phyloP scores from a whole-genome alignment of 2,329 filamentous ascomycete genomes.

The Aspergillus oerlinghausenensis region DNA sequence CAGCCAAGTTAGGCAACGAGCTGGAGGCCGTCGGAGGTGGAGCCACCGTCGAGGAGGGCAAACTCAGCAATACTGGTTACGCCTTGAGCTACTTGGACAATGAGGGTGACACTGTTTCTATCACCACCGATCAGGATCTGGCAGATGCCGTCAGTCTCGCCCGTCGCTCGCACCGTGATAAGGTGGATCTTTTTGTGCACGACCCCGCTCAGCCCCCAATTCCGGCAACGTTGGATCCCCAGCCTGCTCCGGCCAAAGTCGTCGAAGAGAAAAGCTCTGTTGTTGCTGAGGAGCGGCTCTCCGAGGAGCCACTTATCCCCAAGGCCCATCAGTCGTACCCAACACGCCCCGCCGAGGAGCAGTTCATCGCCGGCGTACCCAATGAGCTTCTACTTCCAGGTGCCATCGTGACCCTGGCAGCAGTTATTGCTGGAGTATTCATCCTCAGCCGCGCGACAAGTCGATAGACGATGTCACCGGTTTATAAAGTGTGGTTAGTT shows the following conservation, averaged over 20 bases:
- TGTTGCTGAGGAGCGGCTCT: conserved; percentile 51
- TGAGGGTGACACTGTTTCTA: conserved; percentile 92
- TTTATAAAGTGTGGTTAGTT: not conserved
- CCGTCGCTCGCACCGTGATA: conserved; percentile 71
- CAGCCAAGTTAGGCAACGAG: conserved; percentile 79
- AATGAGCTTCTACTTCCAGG: conserved; percentile 92
- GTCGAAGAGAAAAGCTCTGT: conserved; percentile 42
- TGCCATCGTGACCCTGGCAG: conserved; percentile 89
- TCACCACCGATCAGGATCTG: conserved; percentile 91
- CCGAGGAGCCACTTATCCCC: conserved; percentile 37
- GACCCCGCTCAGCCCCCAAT: conserved; percentile 85
- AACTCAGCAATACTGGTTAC: conserved; percentile 71
- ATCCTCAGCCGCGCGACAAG: conserved; percentile 67
- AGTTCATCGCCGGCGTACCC: conserved; percentile 83
- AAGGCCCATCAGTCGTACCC: conserved; percentile 44
- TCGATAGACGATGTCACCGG: conserved; percentile 28
- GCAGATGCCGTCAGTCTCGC: conserved; percentile 84
- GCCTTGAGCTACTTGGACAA: conserved; percentile 95
- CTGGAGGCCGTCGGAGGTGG: conserved; percentile 77
- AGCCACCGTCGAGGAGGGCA: conserved; percentile 73
- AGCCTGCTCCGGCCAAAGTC: conserved; percentile 48
- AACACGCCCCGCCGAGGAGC: conserved; percentile 57
- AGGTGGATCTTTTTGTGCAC: conserved; percentile 96
- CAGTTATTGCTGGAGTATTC: conserved; percentile 92
- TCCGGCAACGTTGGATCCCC: conserved; percentile 57